A percentile compares a stretch with the other conserved stretches of the same genome.
Conservation (phyloP, 169 alveolate species). For the Eimeria brunetti region DNA sequence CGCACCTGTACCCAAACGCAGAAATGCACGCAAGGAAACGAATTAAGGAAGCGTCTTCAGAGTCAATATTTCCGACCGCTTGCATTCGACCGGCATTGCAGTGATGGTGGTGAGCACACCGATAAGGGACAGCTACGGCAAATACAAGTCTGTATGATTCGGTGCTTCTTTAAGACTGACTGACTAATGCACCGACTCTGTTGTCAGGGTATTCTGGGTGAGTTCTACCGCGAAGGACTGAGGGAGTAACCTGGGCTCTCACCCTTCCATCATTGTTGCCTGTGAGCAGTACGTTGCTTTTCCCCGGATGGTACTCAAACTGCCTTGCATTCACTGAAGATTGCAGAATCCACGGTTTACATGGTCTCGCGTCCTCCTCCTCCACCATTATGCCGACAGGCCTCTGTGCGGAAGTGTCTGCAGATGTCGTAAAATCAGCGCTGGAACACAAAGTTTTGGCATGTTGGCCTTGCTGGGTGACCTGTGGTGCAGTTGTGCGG, state of each 20-base stretch:
- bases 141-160: not conserved
- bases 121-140: not conserved
- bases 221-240: not conserved
- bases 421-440: not conserved
- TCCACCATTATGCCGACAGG: constrained; percentile 26
- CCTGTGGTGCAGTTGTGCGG: not conserved
- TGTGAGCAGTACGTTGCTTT: constrained; percentile 77
- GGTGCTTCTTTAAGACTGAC: constrained; percentile 10
- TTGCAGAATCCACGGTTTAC: constrained; percentile 64
- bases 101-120: not conserved
- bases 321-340: constrained; percentile 81
- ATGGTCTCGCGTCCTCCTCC: constrained; percentile 21
- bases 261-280: constrained; percentile 82
- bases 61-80: not conserved
- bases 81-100: not conserved
- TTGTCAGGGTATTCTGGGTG: not conserved
- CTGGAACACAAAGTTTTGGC: not conserved
- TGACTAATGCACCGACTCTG: not conserved
- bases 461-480: not conserved
- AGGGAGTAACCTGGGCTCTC: not conserved
- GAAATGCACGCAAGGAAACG: not conserved
- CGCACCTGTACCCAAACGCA: constrained; percentile 2
- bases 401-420: constrained; percentile 6
- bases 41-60: not conserved
- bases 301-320: constrained; percentile 82